Evolutionary conservation across 768 basidiomycete species (phyloP).

Genomic region (Lactarius hengduanensis): DNA sequence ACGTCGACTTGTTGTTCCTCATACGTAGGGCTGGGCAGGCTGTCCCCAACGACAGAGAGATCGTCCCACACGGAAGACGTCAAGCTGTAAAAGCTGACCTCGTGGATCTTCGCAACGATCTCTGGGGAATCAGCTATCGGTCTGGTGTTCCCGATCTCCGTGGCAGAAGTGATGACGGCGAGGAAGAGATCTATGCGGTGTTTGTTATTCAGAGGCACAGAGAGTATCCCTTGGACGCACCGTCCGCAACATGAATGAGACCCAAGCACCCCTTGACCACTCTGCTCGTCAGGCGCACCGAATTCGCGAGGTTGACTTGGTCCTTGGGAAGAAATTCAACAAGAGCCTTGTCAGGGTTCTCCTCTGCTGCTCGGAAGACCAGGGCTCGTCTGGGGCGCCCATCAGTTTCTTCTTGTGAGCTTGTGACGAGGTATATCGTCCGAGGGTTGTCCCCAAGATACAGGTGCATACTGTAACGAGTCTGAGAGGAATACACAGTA

Average conservation of each 20-base stretch:
- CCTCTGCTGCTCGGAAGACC: conserved; percentile 64
- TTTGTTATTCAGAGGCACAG: neutral
- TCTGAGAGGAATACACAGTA: neutral
- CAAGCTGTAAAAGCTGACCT: conserved; percentile 87
- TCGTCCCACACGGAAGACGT: conserved; percentile 86
- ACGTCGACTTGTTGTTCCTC: conserved; percentile 52
- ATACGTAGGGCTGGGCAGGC: conserved; percentile 53
- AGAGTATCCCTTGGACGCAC: conserved; percentile 38
- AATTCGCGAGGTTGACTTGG: conserved; percentile 63
- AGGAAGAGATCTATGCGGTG: conserved; percentile 71
- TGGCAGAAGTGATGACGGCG: conserved; percentile 73
- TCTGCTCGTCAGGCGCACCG: conserved; percentile 67
- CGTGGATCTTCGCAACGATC: conserved; percentile 78
- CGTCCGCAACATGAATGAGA: conserved; percentile 69
- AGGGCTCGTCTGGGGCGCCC: conserved; percentile 64
- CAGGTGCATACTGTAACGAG: conserved; percentile 57
- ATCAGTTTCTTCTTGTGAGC: conserved; percentile 59
- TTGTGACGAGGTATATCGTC: conserved; percentile 69
- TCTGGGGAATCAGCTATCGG: conserved; percentile 57
- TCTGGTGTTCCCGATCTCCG: conserved; percentile 70
- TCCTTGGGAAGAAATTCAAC: conserved; percentile 81
- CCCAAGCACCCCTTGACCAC: conserved; percentile 83
- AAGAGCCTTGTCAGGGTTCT: conserved; percentile 59
- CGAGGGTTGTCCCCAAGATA: conserved; percentile 69
- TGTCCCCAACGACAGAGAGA: conserved; percentile 50